A percentile compares a stretch with the other conserved stretches of the same genome.
Evolutionary conservation across 202 grass and related monocot genomes (phyloP).

Genomic region (Zoysia matrella): DNA sequence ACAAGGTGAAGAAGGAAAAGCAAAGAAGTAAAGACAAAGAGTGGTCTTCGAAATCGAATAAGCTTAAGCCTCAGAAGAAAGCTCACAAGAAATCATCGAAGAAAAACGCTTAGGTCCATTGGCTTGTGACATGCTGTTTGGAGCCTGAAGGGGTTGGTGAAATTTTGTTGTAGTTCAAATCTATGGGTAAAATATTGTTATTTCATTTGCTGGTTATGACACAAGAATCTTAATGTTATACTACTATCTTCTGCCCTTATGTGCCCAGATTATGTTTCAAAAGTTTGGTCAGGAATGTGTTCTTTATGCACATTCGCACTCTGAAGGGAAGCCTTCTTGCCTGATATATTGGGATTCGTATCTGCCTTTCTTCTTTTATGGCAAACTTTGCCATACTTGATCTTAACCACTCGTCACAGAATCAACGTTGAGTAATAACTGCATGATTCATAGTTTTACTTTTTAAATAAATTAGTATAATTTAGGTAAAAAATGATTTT

Average conservation of each 20-base stretch:
- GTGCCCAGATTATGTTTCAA: background rate
- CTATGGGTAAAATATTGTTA: conserved; percentile 33
- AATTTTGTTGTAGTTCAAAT: conserved; percentile 38
- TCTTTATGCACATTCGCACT: background rate
- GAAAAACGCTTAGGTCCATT: conserved; percentile 52
- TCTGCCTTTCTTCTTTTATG: too few species aligned
- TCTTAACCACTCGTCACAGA: too few species aligned
- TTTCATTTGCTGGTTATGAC: conserved; percentile 34
- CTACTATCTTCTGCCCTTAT: conserved; percentile 8
- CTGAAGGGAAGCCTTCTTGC: background rate
- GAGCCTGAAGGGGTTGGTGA: background rate
- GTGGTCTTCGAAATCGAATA: conserved; percentile 51
- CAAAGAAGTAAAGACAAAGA: conserved; percentile 74
- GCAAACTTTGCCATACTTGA: too few species aligned
- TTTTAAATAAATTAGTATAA: too few species aligned
- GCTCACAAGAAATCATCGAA: conserved; percentile 64
- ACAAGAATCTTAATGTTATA: conserved; percentile 20
- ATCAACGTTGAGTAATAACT: too few species aligned
- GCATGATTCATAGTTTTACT: too few species aligned
- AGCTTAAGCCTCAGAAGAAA: conserved; percentile 80
- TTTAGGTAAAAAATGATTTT: too few species aligned
- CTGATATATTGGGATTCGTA: background rate
- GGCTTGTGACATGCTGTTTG: conserved; percentile 16
- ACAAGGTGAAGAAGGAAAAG: conserved; percentile 95
- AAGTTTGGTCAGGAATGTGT: background rate